Base-by-base conservation (phyloP, 768 basidiomycete genomes). In the Pleurotus sapidus region DNA sequence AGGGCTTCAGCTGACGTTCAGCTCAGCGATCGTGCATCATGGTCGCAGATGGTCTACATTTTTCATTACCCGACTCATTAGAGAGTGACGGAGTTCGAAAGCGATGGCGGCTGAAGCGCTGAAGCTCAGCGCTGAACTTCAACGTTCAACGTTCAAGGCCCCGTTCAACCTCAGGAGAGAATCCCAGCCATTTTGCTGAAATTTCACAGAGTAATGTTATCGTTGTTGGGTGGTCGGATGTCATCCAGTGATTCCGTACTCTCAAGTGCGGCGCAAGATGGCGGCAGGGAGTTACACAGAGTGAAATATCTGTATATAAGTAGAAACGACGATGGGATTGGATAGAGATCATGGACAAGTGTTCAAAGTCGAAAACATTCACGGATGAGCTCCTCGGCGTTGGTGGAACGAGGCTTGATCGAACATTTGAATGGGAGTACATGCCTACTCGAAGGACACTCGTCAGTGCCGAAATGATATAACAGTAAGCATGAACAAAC, bases 401-500 rank as follows among this genome's bases (percentile, higher is more conserved):
- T 18, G 4, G 7, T 1, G 11, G 53, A 55, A 17, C 53, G 53
- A 6, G 53, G 53, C 40, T 55, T 42, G 18, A 55, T 55, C n/a
- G 43, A 40, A 12, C 53, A 55, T 24, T 55, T 51, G 53, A 55
- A 55, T 25, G 39, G 53, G 53, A 43, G 15, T 20, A 24, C 11
- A n/a, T 55, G 23, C 37, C 53, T 43, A n/a, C 18, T 15, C 20
- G 1, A 2, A 38, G 27, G 27, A 18, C 11, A 61, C 59, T n/a
- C 69, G 24, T 27, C 49, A 51, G 49, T 20, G 30, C 12, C 15
- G n/a, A 18, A 4, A 34, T 3, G n/a, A 43, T 43, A n/a, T 43
- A 11, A 17, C 3, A 45, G 9, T 45, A 8, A 2, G 5, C 9
- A 7, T 5, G 20, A 14, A 45, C n/a, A 15, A 23, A 17, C n/a